Evolutionary conservation across 768 basidiomycete species (phyloP).

Genomic region (Lactifluus echinatus): DNA sequence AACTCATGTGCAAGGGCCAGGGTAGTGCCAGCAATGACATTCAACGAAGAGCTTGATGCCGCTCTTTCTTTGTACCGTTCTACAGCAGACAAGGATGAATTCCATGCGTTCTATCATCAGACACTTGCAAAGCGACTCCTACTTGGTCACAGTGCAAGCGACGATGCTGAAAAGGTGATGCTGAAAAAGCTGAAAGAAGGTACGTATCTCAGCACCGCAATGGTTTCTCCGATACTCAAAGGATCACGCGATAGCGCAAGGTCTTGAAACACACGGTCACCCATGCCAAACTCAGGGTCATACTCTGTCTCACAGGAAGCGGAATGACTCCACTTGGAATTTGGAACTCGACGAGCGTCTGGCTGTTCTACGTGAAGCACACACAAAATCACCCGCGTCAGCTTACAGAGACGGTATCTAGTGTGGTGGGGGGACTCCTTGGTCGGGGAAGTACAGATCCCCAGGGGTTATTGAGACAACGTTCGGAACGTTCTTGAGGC

Average conservation of each 20-base stretch:
- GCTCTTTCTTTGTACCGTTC: conserved; percentile 73
- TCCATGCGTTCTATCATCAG: conserved; percentile 86
- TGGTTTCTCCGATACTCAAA: background rate
- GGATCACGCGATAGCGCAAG: conserved; percentile 66
- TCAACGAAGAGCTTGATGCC: conserved; percentile 52
- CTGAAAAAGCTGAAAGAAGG: conserved; percentile 79
- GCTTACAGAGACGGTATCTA: conserved; percentile 70
- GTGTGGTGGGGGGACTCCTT: conserved; percentile 71
- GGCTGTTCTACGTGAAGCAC: conserved; percentile 88
- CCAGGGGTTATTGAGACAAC: conserved; percentile 19
- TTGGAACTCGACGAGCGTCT: conserved; percentile 86
- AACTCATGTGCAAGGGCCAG: conserved; percentile 81
- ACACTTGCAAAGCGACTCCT: conserved; percentile 81
- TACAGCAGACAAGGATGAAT: conserved; percentile 90
- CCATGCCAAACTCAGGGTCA: conserved; percentile 91
- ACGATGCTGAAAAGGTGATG: conserved; percentile 80
- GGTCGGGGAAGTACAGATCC: conserved; percentile 31
- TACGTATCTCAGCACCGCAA: conserved; percentile 19
- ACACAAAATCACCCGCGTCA: conserved; percentile 59
- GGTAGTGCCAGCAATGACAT: conserved; percentile 55
- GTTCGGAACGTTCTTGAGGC: conserved; percentile 7
- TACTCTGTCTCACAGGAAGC: conserved; percentile 51
- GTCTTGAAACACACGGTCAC: conserved; percentile 94
- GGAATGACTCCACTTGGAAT: conserved; percentile 81
- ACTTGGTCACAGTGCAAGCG: conserved; percentile 74